A percentile compares a stretch with the other conserved stretches of the same genome.
These are phyloP conservation scores for Candida tropicalis DNA, from an alignment of 1,139 yeast species.

Conservation along the genomic window DNA sequence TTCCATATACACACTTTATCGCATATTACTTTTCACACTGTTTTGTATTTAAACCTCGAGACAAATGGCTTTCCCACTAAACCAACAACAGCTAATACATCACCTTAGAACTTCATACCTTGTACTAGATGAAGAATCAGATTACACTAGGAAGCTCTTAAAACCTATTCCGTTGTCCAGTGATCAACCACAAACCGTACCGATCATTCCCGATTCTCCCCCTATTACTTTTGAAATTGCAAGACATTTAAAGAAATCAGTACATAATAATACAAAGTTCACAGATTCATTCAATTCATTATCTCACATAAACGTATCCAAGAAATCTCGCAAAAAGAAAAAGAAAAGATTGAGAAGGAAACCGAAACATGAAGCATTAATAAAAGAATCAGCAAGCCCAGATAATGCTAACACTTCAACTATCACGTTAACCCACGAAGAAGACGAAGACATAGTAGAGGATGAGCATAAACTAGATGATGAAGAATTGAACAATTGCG, in stretches of 20 bases:
- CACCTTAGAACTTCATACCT: conserved; percentile 37
- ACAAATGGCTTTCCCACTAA: conserved; percentile 43
- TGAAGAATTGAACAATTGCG: neutral
- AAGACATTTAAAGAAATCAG: conserved; percentile 22
- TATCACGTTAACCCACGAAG: conserved; percentile 1
- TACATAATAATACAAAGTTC: conserved; percentile 7
- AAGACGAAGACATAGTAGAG: neutral
- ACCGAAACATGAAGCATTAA: neutral
- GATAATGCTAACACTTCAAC: neutral
- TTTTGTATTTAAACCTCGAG: neutral
- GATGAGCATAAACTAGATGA: neutral
- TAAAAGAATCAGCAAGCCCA: neutral
- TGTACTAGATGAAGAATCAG: conserved; percentile 29
- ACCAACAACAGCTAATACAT: conserved; percentile 30
- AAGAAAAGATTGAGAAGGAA: conserved; percentile 1
- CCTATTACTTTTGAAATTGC: conserved; percentile 37
- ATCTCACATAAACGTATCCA: neutral
- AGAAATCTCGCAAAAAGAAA: conserved; percentile 5
- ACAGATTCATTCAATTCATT: neutral
- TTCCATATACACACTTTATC: no score
- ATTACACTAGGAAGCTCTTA: conserved; percentile 26
- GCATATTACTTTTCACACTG: no score
- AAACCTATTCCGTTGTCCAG: conserved; percentile 18
- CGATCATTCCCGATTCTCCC: conserved; percentile 29
- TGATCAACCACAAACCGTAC: conserved; percentile 5